Percentiles rank a stretch among this genome's conserved stretches.
These are phyloP conservation scores for Podospora comata DNA, from an alignment of 495 filamentous ascomycete species.

Conservation along the genomic window DNA sequence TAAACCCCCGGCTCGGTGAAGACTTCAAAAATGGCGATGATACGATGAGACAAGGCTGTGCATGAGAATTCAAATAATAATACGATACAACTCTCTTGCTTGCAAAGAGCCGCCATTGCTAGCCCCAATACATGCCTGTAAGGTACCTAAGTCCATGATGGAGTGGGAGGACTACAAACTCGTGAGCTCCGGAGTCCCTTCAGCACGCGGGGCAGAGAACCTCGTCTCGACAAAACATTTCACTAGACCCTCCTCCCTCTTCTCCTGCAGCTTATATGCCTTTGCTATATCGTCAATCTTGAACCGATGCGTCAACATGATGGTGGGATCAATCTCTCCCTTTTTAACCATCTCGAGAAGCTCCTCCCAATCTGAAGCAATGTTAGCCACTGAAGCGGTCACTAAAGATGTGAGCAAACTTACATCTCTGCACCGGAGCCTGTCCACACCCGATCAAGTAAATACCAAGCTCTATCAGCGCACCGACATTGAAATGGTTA, in stretches of 20 bases:
- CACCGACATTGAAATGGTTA: constrained; percentile 20
- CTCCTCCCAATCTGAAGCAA: constrained; percentile 9
- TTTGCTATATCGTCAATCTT: constrained; percentile 15
- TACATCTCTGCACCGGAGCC: constrained; percentile 13
- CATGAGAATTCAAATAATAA: too few species aligned
- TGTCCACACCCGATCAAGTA: constrained; percentile 13
- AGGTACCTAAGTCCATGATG: too few species aligned
- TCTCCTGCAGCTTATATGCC: constrained; percentile 17
- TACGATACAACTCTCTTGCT: too few species aligned
- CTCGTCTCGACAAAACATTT: constrained; percentile 20
- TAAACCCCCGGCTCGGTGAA: too few species aligned
- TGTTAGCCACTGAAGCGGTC: background rate
- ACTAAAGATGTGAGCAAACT: background rate
- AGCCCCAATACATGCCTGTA: too few species aligned
- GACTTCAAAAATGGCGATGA: too few species aligned
- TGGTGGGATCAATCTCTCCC: constrained; percentile 14
- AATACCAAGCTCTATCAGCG: constrained; percentile 18
- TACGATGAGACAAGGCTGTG: too few species aligned
- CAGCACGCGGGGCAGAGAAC: constrained; percentile 5
- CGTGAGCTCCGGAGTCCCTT: constrained; percentile 16
- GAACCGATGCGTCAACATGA: constrained; percentile 18
- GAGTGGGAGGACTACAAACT: background rate
- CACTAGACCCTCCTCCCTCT: constrained; percentile 12
- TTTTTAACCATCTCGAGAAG: constrained; percentile 13
- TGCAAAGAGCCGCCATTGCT: too few species aligned